Evolutionary conservation across 129 eudicot genomes (phyloP).

Genomic region (Helianthus annuus): HanXRQr2.0-SUNRISE NC_035443.2:186866297-186866796

Average conservation of each 20-base stretch:
- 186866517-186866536: no score
- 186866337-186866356: no score
- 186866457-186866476: no score
- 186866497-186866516: no score
- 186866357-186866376: no score
- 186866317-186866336: no score
- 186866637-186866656: constrained; percentile 56
- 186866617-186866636: constrained; percentile 75
- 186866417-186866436: no score
- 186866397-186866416: no score
- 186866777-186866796: background rate
- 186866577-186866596: constrained; percentile 75
- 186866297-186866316: no score
- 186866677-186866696: constrained; percentile 81
- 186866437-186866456: no score
- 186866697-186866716: constrained; percentile 61
- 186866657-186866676: constrained; percentile 91
- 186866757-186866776: background rate
- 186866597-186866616: constrained; percentile 84
- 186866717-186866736: constrained; percentile 64
- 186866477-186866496: no score
- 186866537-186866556: constrained; percentile 82
- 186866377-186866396: no score
- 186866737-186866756: constrained; percentile 27
- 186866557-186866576: constrained; percentile 84